Evolutionary conservation across 352 stramenopile genomes (phyloP), one percentile per base, ranked within the genome.

Genomic region (Phytophthora tubulina): DNA sequence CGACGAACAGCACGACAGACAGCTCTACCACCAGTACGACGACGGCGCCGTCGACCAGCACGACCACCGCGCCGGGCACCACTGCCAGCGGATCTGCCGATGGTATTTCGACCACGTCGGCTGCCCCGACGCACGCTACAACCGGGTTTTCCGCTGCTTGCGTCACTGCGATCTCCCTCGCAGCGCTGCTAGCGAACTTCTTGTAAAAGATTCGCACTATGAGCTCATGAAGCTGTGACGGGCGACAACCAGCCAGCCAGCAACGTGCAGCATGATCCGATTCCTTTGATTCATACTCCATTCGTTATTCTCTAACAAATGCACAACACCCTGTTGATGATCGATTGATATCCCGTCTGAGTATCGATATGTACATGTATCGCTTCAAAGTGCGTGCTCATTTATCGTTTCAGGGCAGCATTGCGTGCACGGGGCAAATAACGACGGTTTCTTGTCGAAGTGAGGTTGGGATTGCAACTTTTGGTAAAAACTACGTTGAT

Each of bases 21-120:
- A 66, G 42, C 15, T 27, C 44, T 6, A 30, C 36, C 36, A 36
- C 15, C 7, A 32, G 39, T 33, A 42, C 64, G 1, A 65, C 67
- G 30, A 60, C 39, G 13, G 58, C 48, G 11, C 65, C 64, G 14
- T 62, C 65, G n/a, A 63, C 51, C 41, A 48, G 38, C 35, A 62
- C 57, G 10, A 55, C 61, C 14, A 59, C 14, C 13, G 33, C 49
- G 1, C 30, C 65, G 9, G 48, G 31, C 2, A 67, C 32, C 46
- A 21, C 48, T 10, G 33, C 67, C 30, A 61, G 59, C 6, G 61
- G 61, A 6, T 71, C 67, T 32, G 27, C 31, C 30, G 48, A 66
- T 30, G 54, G 36, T 21, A 46, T 67, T n/a, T 75, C 67, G 41
- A 63, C 67, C n/a, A 75, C 67, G 2, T 75, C 67, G 7, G 66